Evolutionary conservation across 2,329 filamentous ascomycete genomes (phyloP).

Genomic region (Blastomyces parvus): DNA sequence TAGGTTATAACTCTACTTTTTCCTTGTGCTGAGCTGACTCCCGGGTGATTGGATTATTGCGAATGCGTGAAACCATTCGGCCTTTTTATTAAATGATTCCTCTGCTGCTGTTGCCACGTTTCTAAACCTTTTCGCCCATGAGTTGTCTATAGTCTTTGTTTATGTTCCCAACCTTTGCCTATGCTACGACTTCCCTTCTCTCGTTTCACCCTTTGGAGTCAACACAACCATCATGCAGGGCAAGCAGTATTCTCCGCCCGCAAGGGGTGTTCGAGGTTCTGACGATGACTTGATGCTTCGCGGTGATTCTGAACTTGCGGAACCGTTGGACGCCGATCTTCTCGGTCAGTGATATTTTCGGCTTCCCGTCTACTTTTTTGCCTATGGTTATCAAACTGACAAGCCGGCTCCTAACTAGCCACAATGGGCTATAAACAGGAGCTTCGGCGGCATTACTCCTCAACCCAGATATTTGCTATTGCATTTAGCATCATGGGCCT

Average conservation of each 20-base stretch:
- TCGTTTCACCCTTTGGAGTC: neutral
- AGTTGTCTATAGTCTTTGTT: neutral
- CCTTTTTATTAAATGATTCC: neutral
- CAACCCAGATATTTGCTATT: constrained; percentile 53
- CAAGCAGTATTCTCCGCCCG: neutral
- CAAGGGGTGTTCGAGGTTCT: neutral
- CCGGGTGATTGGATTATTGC: neutral
- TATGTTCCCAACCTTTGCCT: neutral
- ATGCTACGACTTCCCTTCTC: neutral
- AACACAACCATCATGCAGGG: neutral
- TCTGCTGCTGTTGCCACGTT: neutral
- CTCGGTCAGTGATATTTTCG: constrained; percentile 17
- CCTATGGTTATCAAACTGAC: neutral
- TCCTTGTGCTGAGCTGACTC: neutral
- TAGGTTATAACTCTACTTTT: neutral
- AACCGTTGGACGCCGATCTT: constrained; percentile 20
- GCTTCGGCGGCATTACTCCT: constrained; percentile 51
- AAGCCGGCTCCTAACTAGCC: constrained; percentile 17
- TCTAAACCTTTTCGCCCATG: neutral
- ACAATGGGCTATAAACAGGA: constrained; percentile 49
- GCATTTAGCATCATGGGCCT: constrained; percentile 54
- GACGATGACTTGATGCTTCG: neutral
- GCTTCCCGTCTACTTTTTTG: neutral
- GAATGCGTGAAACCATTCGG: neutral
- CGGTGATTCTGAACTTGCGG: constrained; percentile 14